Evolutionary conservation across 2,329 filamentous ascomycete genomes (phyloP).

Genomic region (Zymoseptoria pseudotritici): DNA sequence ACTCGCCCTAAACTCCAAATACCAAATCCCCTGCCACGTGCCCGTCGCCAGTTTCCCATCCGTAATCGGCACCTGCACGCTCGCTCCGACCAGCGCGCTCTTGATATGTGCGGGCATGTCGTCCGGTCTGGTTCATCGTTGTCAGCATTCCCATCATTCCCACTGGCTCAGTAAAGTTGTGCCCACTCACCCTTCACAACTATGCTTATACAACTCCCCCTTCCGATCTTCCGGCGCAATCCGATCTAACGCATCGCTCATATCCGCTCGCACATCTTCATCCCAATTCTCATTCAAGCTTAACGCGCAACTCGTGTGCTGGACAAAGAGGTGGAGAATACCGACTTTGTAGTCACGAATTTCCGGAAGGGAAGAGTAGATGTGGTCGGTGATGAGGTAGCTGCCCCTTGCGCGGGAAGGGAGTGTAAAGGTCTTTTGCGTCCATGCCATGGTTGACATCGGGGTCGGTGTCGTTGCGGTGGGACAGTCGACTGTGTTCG

Average conservation of each 20-base stretch:
- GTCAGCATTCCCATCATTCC: constrained; percentile 29
- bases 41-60: constrained; percentile 68
- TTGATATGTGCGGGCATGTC: constrained; percentile 99
- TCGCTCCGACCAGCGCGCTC: constrained; percentile 78
- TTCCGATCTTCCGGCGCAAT: constrained; percentile 72
- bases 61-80: constrained; percentile 81
- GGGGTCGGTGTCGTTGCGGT: constrained; percentile 18
- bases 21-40: constrained; percentile 89
- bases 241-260: constrained; percentile 76
- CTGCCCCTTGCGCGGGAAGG: constrained; percentile 70
- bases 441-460: constrained; percentile 52
- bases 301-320: constrained; percentile 89
- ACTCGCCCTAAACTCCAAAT: constrained; percentile 74
- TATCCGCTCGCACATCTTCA: constrained; percentile 73
- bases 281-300: constrained; percentile 91
- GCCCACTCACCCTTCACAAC: constrained; percentile 55
- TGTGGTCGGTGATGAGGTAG: constrained; percentile 79
- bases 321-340: constrained; percentile 80
- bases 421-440: constrained; percentile 76
- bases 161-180: too few species aligned
- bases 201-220: constrained; percentile 69
- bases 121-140: constrained; percentile 43
- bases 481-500: constrained; percentile 21
- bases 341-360: constrained; percentile 77
- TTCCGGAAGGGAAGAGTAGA: constrained; percentile 67